Conservation (phyloP, 768 basidiomycete genomes). For the Leccinum barrowsii region DNA sequence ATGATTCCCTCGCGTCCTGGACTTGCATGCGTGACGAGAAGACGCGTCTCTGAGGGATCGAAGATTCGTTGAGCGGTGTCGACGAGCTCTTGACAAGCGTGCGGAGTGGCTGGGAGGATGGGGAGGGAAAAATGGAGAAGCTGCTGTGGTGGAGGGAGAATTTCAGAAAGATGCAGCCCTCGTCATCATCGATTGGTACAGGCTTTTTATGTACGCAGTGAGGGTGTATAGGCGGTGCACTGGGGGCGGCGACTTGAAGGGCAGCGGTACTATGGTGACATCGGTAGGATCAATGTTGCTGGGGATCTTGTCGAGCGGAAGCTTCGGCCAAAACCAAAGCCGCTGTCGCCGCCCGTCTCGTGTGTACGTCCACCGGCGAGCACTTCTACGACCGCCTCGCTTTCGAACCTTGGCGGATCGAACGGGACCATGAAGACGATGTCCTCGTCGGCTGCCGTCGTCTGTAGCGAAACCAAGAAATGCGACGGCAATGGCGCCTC, state of each 20-base stretch:
- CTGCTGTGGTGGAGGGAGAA: slow-evolving; percentile 41
- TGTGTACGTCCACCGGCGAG: slow-evolving; percentile 5
- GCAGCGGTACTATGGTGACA: slow-evolving; percentile 18
- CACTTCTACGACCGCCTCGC: background rate
- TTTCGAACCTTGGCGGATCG: background rate
- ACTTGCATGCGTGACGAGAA: too few relatives aligned
- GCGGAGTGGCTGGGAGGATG: too few relatives aligned
- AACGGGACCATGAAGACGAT: slow-evolving; percentile 1
- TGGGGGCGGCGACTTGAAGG: slow-evolving; percentile 45
- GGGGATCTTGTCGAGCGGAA: slow-evolving; percentile 27
- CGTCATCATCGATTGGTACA: slow-evolving; percentile 45
- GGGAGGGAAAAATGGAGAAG: slow-evolving; percentile 37
- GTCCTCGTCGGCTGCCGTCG: background rate
- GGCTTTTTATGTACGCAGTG: slow-evolving; percentile 37
- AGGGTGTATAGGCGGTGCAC: slow-evolving; percentile 38
- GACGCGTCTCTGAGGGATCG: too few relatives aligned
- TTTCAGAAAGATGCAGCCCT: slow-evolving; percentile 51
- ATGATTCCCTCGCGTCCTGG: too few relatives aligned
- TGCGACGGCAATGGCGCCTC: background rate
- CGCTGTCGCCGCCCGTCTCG: slow-evolving; percentile 16
- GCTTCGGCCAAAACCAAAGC: slow-evolving; percentile 1
- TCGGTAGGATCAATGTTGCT: too few relatives aligned
- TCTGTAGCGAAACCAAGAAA: background rate
- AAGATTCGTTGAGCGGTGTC: too few relatives aligned
- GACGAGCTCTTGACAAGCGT: too few relatives aligned